Percentiles rank a stretch among this genome's conserved stretches.
These are phyloP conservation scores for Manihot esculenta DNA, from an alignment of 441 rosid genomes.

Conservation along the genomic window DNA sequence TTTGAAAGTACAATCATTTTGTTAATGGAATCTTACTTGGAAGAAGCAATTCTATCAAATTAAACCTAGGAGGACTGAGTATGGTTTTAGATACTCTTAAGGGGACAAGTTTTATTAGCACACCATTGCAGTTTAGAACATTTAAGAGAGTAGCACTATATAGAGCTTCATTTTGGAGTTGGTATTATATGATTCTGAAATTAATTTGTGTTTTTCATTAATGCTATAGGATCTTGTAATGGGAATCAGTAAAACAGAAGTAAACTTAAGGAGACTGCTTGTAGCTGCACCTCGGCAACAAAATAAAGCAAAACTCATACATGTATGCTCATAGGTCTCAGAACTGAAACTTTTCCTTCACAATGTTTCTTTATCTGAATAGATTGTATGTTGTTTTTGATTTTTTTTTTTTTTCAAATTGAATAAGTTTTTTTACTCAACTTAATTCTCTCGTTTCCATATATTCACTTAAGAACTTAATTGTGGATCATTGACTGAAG, in stretches of 20 bases:
- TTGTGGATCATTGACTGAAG: not conserved
- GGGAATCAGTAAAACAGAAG: conserved; percentile 77
- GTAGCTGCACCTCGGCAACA: conserved; percentile 69
- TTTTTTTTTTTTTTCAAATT: not conserved
- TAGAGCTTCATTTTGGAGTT: no score
- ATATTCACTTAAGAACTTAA: not conserved
- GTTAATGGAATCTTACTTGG: no score
- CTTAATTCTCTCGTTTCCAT: not conserved
- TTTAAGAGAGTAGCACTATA: no score
- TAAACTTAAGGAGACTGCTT: conserved; percentile 72
- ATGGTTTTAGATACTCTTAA: no score
- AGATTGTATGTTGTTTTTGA: not conserved
- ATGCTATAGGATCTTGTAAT: conserved; percentile 25
- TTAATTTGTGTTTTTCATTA: not conserved
- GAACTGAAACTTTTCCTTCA: not conserved
- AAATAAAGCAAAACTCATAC: conserved; percentile 70
- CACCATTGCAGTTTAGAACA: no score
- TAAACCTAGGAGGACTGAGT: no score
- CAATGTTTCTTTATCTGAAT: not conserved
- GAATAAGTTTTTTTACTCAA: not conserved
- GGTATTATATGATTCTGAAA: no score
- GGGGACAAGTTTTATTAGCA: no score
- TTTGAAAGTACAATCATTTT: no score
- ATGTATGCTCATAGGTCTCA: conserved; percentile 39
- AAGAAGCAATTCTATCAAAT: no score